A percentile compares a stretch with the other conserved stretches of the same genome.
phyloP scores from a whole-genome alignment of 2,329 filamentous ascomycete species.

The Aspergillus ochraceoroseus region DNA sequence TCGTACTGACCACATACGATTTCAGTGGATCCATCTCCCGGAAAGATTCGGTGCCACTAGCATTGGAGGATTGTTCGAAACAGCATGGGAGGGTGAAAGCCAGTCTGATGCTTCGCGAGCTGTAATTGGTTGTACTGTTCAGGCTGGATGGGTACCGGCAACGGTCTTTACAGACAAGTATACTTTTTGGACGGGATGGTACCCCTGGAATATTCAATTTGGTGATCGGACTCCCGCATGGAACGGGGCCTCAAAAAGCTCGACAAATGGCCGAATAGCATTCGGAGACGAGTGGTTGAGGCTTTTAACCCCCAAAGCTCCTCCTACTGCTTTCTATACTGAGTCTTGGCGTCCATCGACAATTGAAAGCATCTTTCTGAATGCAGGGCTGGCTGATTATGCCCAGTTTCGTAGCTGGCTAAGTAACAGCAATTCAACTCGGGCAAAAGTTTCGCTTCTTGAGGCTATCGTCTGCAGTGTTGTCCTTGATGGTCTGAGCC shows the following conservation, averaged over 20 bases:
- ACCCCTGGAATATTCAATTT: slow-evolving; percentile 14
- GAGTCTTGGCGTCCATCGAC: slow-evolving; percentile 4
- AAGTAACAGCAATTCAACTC: background rate
- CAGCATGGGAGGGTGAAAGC: slow-evolving; percentile 3
- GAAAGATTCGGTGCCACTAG: slow-evolving; percentile 3
- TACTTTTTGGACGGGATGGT: slow-evolving; percentile 7
- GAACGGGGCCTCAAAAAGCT: background rate
- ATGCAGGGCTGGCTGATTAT: background rate
- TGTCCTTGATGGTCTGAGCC: slow-evolving; percentile 9
- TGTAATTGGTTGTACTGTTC: slow-evolving; percentile 7
- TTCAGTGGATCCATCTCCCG: slow-evolving; percentile 8
- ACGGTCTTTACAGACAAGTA: slow-evolving; percentile 7
- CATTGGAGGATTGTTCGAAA: slow-evolving; percentile 8
- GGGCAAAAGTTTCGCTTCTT: slow-evolving; percentile 4
- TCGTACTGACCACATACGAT: background rate
- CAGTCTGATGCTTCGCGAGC: slow-evolving; percentile 2
- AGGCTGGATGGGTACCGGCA: slow-evolving; percentile 10
- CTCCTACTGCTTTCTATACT: background rate
- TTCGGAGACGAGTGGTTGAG: slow-evolving; percentile 5
- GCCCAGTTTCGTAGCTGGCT: background rate
- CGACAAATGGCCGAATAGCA: slow-evolving; percentile 4
- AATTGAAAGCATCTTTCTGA: slow-evolving; percentile 10
- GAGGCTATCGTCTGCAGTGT: slow-evolving; percentile 9
- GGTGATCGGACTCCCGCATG: slow-evolving; percentile 5
- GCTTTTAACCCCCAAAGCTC: slow-evolving; percentile 2